Evolutionary conservation across 495 filamentous ascomycete species (phyloP), one percentile per base, ranked within the genome.

Genomic region (Xylaria sp.): DNA sequence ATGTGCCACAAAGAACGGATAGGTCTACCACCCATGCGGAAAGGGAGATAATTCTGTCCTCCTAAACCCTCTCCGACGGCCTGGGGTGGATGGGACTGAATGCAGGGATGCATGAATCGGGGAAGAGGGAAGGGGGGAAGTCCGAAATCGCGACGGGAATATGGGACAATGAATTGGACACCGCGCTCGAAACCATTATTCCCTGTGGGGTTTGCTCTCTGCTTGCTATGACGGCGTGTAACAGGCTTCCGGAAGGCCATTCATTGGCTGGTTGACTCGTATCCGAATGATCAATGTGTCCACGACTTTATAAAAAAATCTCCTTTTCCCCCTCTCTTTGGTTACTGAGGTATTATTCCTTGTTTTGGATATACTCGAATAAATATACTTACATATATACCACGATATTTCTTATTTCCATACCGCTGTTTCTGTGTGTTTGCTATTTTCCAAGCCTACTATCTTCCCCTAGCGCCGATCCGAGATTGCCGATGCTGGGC

Each of bases 401-500:
- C 57, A 40, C 33, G 7, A 37, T n/a, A n/a, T n/a, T 37, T 21
- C 33, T 11, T 37, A 21, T n/a, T 5, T 9, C 7, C 57, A 37
- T 12, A n/a, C 19, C 15, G 29, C 17, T 3, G 14, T 29, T 55
- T 55, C 12, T 55, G 14, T 15, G 26, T 31, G 50, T 55, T 55
- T 21, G 26, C 17, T 55, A 9, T 8, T 33, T 33, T 46, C 19
- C n/a, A n/a, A n/a, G n/a, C n/a, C n/a, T 24, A 19, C 43, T 48
- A 7, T 62, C 50, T n/a, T 44, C 46, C 37, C 29, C n/a, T n/a
- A 50, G 62, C 12, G 31, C 52, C 44, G 46, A 33, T 21, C 43
- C 8, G 26, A 66, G 62, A 66, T 66, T n/a, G 31, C 62, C 62
- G 62, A 52, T 52, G 43, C 43, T 52, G 43, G 62, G 62, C 57